phyloP scores from a whole-genome alignment of 495 filamentous ascomycete species.

The Aspergillus campestris region DNA sequence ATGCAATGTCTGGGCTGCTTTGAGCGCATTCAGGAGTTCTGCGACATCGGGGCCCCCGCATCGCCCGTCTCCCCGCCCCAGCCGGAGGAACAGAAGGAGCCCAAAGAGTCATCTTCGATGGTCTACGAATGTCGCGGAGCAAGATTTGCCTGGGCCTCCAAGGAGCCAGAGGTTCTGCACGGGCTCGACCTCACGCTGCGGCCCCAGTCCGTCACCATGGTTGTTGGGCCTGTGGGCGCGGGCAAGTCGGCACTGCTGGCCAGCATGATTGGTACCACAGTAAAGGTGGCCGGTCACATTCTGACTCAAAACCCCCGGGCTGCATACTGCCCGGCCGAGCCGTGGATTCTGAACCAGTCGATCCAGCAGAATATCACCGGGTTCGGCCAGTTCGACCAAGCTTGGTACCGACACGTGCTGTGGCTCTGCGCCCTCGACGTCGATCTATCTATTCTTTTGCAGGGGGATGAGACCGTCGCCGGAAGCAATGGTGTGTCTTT shows the following conservation, averaged over 20 bases:
- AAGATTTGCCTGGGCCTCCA: not conserved
- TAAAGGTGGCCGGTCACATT: not conserved
- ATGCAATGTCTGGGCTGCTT: constrained; percentile 13
- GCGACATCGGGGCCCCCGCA: not conserved
- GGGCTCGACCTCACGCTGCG: not conserved
- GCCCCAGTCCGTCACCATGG: constrained; percentile 5
- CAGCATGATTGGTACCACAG: constrained; percentile 10
- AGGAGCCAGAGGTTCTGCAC: not conserved
- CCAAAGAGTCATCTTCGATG: not conserved
- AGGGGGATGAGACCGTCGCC: constrained; percentile 66
- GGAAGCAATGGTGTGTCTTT: constrained; percentile 76
- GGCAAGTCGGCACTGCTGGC: constrained; percentile 23
- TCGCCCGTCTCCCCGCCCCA: not conserved
- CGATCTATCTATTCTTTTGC: constrained; percentile 24
- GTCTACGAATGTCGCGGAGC: not conserved
- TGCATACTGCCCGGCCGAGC: constrained; percentile 28
- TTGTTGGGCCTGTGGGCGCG: constrained; percentile 19
- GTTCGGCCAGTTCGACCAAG: constrained; percentile 9
- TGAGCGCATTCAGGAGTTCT: constrained; percentile 15
- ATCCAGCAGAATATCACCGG: constrained; percentile 28
- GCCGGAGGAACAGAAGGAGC: not conserved
- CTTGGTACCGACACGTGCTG: constrained; percentile 26
- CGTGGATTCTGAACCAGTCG: constrained; percentile 30
- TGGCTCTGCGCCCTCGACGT: constrained; percentile 20
- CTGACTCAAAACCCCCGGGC: constrained; percentile 3